Evolutionary conservation across 257 asterid genomes (phyloP).

Genomic region (Capsicum baccatum): DNA sequence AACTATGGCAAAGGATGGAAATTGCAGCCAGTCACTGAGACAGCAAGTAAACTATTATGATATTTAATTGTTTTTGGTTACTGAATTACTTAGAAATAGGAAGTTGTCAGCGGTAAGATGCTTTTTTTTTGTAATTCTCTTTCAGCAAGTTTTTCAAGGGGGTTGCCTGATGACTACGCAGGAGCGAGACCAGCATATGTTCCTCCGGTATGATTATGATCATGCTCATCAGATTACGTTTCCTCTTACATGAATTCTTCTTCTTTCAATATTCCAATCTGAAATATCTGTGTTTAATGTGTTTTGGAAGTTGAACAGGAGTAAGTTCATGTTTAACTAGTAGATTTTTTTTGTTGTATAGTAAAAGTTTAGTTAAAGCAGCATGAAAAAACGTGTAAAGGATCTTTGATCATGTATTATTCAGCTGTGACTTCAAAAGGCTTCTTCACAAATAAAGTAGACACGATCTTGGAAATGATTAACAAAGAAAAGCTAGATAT

Average conservation of each 20-base stretch:
- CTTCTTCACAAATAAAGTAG: not conserved
- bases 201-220: conserved; percentile 2
- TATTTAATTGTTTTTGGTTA: not conserved
- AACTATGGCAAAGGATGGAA: conserved; percentile 76
- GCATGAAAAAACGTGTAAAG: not conserved
- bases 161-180: not conserved
- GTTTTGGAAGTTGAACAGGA: not conserved
- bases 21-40: conserved; percentile 62
- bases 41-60: conserved; percentile 42
- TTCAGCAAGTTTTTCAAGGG: conserved; percentile 21
- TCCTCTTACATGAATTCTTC: not conserved
- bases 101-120: not conserved
- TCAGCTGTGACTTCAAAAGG: not conserved
- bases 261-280: not conserved
- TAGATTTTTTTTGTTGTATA: not conserved
- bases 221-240: not conserved
- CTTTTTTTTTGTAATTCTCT: not conserved
- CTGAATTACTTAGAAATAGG: not conserved
- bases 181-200: not conserved
- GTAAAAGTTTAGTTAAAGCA: not conserved
- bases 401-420: not conserved
- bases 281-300: not conserved
- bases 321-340: not conserved
- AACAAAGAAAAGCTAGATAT: not conserved
- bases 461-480: not conserved